These are phyloP conservation scores for Epichloe hybrida DNA, from an alignment of 2,329 filamentous ascomycete genomes.

Conservation along the genomic window DNA sequence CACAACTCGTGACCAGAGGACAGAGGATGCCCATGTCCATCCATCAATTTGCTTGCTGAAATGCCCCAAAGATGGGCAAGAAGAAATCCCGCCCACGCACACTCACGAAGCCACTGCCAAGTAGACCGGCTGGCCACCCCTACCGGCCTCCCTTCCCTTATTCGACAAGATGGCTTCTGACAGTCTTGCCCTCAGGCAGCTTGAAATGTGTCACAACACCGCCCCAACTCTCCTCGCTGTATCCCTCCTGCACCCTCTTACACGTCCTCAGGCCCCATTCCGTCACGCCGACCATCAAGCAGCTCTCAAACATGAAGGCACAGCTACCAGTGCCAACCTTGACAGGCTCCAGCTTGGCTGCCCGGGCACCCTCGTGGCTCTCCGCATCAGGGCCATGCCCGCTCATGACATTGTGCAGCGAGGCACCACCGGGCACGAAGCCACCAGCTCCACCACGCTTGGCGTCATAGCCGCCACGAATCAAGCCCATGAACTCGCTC, in stretches of 20 bases:
- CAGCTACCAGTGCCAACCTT: slow-evolving; percentile 49
- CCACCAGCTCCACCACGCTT: slow-evolving; percentile 37
- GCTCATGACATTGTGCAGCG: slow-evolving; percentile 58
- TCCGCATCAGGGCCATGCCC: slow-evolving; percentile 49
- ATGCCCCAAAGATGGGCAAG: too few relatives aligned
- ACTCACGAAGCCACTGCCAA: too few relatives aligned
- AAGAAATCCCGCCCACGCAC: too few relatives aligned
- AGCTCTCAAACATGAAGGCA: slow-evolving; percentile 59
- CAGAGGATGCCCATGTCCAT: too few relatives aligned
- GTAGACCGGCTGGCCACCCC: too few relatives aligned
- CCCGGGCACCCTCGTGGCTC: slow-evolving; percentile 41
- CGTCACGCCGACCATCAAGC: slow-evolving; percentile 56
- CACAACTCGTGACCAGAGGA: too few relatives aligned
- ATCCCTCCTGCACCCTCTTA: slow-evolving; percentile 33
- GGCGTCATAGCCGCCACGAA: slow-evolving; percentile 46
- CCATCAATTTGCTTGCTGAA: too few relatives aligned
- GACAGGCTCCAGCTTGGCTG: slow-evolving; percentile 37
- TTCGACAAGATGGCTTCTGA: slow-evolving; percentile 12
- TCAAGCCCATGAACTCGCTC: slow-evolving; percentile 51
- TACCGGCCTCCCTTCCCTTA: not conserved
- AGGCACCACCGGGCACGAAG: slow-evolving; percentile 44
- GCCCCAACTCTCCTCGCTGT: slow-evolving; percentile 65
- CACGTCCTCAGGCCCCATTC: slow-evolving; percentile 54
- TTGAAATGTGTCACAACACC: slow-evolving; percentile 51
- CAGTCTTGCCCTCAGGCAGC: slow-evolving; percentile 22